These are phyloP conservation scores for Closterium sp. DNA, from an alignment of 139 green algal genomes.

Conservation along the genomic window DNA sequence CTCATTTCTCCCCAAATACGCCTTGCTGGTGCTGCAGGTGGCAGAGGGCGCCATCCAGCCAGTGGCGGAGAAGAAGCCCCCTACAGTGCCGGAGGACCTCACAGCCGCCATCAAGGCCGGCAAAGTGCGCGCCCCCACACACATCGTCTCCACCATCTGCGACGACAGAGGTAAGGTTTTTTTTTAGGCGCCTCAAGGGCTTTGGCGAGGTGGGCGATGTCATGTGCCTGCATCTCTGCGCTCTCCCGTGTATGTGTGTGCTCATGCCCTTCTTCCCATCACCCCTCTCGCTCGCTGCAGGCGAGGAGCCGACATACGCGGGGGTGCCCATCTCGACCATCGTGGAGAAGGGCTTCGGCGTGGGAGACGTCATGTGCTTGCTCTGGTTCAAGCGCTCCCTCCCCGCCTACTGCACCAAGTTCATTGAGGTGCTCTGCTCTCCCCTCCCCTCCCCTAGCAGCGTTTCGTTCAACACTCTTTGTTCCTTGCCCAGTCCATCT, in stretches of 20 bases:
- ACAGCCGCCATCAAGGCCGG: conserved; percentile 73
- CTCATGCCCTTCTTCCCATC: no score
- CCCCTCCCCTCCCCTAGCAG: no score
- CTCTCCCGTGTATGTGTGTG: no score
- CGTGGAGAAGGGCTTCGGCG: conserved; percentile 75
- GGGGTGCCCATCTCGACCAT: conserved; percentile 68
- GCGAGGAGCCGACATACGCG: conserved; percentile 79
- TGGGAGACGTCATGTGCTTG: conserved; percentile 85
- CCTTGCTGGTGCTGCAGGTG: conserved; percentile 37
- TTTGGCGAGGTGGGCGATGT: no score
- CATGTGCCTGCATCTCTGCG: no score
- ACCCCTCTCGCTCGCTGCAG: not conserved
- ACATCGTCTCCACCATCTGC: conserved; percentile 89
- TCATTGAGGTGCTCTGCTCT: conserved; percentile 75
- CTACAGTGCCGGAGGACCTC: conserved; percentile 76
- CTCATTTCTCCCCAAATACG: not conserved
- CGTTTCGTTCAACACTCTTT: no score
- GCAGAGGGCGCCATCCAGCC: conserved; percentile 64
- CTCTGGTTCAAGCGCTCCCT: conserved; percentile 73
- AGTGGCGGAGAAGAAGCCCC: conserved; percentile 62
- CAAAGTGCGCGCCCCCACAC: conserved; percentile 84
- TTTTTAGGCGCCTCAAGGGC: no score
- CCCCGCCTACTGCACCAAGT: conserved; percentile 84
- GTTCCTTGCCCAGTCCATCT: no score
- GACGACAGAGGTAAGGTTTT: conserved; percentile 75